Evolutionary conservation across 2,329 filamentous ascomycete genomes (phyloP).

Genomic region (Fusarium chaquense): DNA sequence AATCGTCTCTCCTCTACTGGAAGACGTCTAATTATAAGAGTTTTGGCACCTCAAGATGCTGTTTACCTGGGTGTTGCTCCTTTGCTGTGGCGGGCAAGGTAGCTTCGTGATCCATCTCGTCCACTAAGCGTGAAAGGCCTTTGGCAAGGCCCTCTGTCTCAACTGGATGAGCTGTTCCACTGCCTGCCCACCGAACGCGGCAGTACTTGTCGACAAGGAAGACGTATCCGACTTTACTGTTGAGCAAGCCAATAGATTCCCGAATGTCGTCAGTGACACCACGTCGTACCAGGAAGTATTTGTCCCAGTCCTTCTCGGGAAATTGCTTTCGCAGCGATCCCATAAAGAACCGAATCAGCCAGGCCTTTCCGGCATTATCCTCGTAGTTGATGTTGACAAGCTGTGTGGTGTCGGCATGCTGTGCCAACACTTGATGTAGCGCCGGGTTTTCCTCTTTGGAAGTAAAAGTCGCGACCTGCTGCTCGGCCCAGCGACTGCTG

Average conservation of each 20-base stretch:
- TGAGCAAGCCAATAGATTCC: conserved; percentile 77
- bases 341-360: conserved; percentile 69
- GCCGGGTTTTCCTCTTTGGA: conserved; percentile 74
- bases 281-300: conserved; percentile 71
- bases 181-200: conserved; percentile 94
- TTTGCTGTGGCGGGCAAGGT: conserved; percentile 51
- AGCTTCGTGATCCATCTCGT: conserved; percentile 63
- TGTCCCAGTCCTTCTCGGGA: conserved; percentile 65
- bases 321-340: conserved; percentile 64
- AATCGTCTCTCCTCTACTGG: conserved; percentile 33
- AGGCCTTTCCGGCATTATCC: conserved; percentile 77
- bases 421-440: conserved; percentile 72
- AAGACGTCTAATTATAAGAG: conserved; percentile 42
- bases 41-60: conserved; percentile 48
- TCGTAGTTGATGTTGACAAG: conserved; percentile 90
- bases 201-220: conserved; percentile 91
- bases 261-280: conserved; percentile 71
- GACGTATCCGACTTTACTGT: conserved; percentile 92
- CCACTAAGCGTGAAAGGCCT: conserved; percentile 71
- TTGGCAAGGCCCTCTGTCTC: conserved; percentile 76
- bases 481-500: conserved; percentile 86
- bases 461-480: conserved; percentile 80
- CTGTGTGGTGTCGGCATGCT: conserved; percentile 71
- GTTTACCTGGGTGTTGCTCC: conserved; percentile 51
- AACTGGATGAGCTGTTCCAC: conserved; percentile 72